Base-by-base conservation (phyloP, 305 asterid genomes). In the Solanum hybrid region DNA sequence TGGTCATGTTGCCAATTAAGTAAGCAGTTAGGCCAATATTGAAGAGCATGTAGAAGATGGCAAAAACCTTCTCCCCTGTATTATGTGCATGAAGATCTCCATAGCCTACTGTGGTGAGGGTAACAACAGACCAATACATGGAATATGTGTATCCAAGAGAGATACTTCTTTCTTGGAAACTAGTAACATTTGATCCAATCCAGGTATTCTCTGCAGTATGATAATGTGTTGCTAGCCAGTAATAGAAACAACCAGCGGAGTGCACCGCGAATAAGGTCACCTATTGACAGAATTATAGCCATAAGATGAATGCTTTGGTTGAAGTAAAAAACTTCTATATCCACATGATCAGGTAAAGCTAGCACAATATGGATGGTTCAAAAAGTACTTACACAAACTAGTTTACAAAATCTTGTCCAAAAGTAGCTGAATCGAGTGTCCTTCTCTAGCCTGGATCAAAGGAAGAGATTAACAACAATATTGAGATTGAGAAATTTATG, bases 11-110 rank as follows among this genome's bases (percentile, higher is more conserved):
- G 13, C 99, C 99, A 35, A 95, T 97, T 79, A 97, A 60, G 92
- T 97, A 97, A 91, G 99, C 97, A 7, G 97, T 96, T 76, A 96
- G 99, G 86, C 99, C 98, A 78, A 96, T 96, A 94, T 95, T 97
- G 95, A 97, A 97, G 87, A 96, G 94, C 99, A 97, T 97, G 93
- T 97, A 97, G 91, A 94, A 92, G 91, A 96, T 94, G 92, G 95
- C 89, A 95, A 95, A 95, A 80, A 95, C 75, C 93, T 96, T 97
- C 93, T 97, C 99, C 51, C 95, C 97, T 6, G 97, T 94, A 91
- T 96, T 97, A 77, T 89, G 91, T 11, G 99, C 99, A 5, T 93
- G 96, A 90, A 97, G 91, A 91, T 97, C 99, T 2, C 99, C 99
- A 42, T 97, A 97, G 22, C 99, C 99, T 6, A 96, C 96, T 6